Evolutionary conservation across 305 asterid species (phyloP), one percentile per base, ranked within the genome.

Genomic region (Caryopteris hybrid): DNA sequence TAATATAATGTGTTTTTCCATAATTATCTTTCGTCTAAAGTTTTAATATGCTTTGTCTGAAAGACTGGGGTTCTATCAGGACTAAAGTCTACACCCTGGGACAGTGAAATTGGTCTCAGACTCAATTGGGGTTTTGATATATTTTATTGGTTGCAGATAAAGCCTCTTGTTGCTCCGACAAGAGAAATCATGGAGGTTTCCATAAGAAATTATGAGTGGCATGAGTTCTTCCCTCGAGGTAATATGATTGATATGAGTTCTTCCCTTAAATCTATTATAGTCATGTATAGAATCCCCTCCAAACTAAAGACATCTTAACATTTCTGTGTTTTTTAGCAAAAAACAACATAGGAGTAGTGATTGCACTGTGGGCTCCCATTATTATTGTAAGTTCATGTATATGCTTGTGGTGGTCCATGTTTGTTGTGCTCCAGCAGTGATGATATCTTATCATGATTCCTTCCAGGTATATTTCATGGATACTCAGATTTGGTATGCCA

Each of bases 161-260:
- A 71, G 70, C 98, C 99, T 76, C 96, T 94, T 21, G 95, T 91
- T 21, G 75, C 65, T 52, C 99, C 99, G 45, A 94, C 99, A 61
- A 83, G 77, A 76, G 89, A 87, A 72, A 87, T 94, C 76, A 94
- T 94, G 98, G 31, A 31, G 13, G 88, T 91, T 69, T 81, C 6
- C n/a, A 69, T 94, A 50, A 2, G 41, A 27, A 74, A n/a, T 2
- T 91, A 89, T 68, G 74, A 70, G 43, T 94, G 98, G 99, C 99
- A 94, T 55, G 99, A 94, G 88, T 94, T 94, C 86, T 94, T 94
- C 78, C 99, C 99, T 69, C 95, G n/a, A 78, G 99, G 99, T 94
- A 81, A 29, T 71, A 60, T 21, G 41, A 69, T 59, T 69, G 33
- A 36, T 48, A 38, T 47, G 22, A 18, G 57, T 67, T 59, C 48